phyloP scores from a whole-genome alignment of 2,329 filamentous ascomycete species.

The Colletotrichum sp. region DNA sequence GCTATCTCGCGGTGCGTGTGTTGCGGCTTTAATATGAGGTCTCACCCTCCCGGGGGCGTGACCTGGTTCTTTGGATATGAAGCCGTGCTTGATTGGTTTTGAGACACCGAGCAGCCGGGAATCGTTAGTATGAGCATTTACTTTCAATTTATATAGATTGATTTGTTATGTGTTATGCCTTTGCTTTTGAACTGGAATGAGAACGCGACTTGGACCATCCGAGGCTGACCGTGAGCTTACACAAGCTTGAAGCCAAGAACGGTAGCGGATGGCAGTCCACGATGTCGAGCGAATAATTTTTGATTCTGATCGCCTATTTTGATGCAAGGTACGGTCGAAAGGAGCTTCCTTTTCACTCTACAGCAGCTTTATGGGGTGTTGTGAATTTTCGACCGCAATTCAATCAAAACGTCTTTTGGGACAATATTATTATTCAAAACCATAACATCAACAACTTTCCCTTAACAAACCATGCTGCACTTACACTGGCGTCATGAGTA shows the following conservation, averaged over 20 bases:
- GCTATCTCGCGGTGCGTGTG: neutral
- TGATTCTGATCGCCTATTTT: neutral
- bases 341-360: neutral
- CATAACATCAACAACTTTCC: neutral
- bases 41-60: neutral
- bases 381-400: neutral
- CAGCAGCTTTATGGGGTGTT: neutral
- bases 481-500: too few species aligned
- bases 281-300: neutral
- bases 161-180: neutral
- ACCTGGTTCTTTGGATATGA: neutral
- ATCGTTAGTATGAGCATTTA: neutral
- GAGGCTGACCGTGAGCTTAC: neutral
- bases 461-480: neutral
- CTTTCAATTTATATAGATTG: neutral
- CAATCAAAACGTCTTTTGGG: fast-evolving
- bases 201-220: neutral
- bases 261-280: neutral
- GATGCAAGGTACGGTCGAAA: neutral
- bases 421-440: too few species aligned
- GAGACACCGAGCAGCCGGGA: neutral
- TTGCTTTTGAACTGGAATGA: neutral
- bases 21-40: neutral
- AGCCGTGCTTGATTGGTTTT: neutral
- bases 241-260: neutral